Evolutionary conservation across 2,329 filamentous ascomycete genomes (phyloP).

Genomic region (Seiridium cupressi): DNA sequence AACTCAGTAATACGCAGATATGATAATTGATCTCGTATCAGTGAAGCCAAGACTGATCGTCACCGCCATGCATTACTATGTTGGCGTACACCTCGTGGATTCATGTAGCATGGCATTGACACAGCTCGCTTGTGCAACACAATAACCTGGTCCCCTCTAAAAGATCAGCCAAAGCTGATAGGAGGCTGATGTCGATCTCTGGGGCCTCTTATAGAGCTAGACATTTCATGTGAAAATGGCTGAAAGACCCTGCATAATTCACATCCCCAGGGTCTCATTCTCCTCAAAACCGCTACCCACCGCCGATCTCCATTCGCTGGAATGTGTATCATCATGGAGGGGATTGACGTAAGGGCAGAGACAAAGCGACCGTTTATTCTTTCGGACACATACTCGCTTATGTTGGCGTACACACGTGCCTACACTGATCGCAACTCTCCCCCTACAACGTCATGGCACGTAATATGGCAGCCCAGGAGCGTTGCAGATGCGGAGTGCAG

Average conservation of each 20-base stretch:
- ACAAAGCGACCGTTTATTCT: neutral
- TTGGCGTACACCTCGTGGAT: neutral
- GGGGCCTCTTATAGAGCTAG: neutral
- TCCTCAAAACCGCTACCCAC: no score
- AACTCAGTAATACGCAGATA: no score
- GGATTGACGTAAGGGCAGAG: no score
- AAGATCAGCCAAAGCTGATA: neutral
- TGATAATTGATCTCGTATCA: neutral
- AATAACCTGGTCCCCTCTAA: neutral
- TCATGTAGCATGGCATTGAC: neutral
- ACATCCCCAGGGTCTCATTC: no score
- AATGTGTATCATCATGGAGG: no score
- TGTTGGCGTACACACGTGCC: neutral
- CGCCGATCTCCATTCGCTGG: no score
- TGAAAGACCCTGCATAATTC: neutral
- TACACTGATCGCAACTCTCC: neutral
- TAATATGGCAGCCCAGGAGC: neutral
- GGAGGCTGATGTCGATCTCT: constrained; percentile 1
- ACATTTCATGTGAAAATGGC: neutral
- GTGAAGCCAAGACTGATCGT: neutral
- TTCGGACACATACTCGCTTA: neutral
- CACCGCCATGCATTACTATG: neutral
- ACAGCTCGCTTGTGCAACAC: neutral
- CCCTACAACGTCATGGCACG: neutral
- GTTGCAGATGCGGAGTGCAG: neutral